phyloP scores from a whole-genome alignment of 2,329 filamentous ascomycete genomes.

The Atkinsonella hypoxylon region DNA sequence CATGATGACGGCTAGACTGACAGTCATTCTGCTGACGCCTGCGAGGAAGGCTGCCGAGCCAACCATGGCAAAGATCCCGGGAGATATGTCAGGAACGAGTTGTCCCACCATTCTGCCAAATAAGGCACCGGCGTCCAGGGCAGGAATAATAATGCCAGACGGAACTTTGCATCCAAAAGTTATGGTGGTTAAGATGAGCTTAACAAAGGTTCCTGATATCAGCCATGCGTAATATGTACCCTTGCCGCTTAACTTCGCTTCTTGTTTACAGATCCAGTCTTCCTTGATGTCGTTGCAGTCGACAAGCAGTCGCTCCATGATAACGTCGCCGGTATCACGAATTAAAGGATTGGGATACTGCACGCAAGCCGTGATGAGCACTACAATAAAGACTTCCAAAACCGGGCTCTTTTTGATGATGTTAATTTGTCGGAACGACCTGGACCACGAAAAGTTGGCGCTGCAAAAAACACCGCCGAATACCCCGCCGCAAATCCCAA shows the following conservation, averaged over 20 bases:
- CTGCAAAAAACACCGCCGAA: constrained; percentile 48
- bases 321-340: constrained; percentile 40
- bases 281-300: constrained; percentile 32
- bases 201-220: constrained; percentile 38
- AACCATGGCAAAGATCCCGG: constrained; percentile 50
- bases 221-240: constrained; percentile 36
- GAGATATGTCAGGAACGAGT: constrained; percentile 29
- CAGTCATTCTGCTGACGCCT: constrained; percentile 46
- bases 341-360: constrained; percentile 45
- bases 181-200: constrained; percentile 43
- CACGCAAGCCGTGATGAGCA: constrained; percentile 37
- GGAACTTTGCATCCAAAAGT: constrained; percentile 50
- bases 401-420: constrained; percentile 44
- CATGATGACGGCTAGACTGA: constrained; percentile 47
- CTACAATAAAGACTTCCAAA: constrained; percentile 42
- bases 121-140: constrained; percentile 43
- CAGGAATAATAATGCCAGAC: constrained; percentile 48
- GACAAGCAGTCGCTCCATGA: constrained; percentile 44
- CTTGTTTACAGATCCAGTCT: constrained; percentile 38
- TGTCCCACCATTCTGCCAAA: constrained; percentile 42
- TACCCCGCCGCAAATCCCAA: constrained; percentile 44
- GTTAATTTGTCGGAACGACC: constrained; percentile 36
- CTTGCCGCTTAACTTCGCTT: constrained; percentile 23
- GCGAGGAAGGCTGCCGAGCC: constrained; percentile 46
- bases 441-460: constrained; percentile 44